Evolutionary conservation across 1,284 basidiomycete genomes (phyloP).

Genomic region (Cryptococcus deneoformans): DNA sequence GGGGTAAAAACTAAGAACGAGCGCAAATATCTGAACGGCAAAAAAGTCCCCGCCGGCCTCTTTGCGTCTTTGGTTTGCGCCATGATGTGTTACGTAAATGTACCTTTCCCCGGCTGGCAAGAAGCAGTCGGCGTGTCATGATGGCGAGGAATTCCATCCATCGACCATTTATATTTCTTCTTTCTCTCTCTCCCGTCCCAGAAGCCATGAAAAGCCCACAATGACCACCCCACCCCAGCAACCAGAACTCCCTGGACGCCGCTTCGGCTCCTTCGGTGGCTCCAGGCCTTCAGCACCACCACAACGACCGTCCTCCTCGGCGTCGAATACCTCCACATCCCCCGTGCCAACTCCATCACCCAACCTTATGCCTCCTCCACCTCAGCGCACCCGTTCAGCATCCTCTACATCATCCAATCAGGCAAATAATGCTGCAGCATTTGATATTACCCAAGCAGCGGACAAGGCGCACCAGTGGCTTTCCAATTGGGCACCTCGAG

Average conservation of each 20-base stretch:
- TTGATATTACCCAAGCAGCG: conserved; percentile 18
- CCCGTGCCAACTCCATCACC: background rate
- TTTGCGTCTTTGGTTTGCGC: no score
- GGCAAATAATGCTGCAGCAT: conserved; percentile 12
- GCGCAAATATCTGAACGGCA: no score
- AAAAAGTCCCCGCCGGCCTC: no score
- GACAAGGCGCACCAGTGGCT: conserved; percentile 43
- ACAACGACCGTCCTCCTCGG: conserved; percentile 7
- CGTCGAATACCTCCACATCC: conserved; percentile 9
- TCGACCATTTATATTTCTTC: background rate
- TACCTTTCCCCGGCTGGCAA: no score
- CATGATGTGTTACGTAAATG: no score
- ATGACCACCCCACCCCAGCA: conserved; percentile 1
- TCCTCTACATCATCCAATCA: conserved; percentile 18
- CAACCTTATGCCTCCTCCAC: conserved; percentile 8
- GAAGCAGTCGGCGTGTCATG: no score
- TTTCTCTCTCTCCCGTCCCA: background rate
- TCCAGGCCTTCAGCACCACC: background rate
- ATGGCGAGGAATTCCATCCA: no score
- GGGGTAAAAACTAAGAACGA: no score
- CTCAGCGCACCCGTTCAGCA: conserved; percentile 22
- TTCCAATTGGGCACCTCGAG: conserved; percentile 41
- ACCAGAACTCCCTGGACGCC: conserved; percentile 8
- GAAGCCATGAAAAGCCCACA: background rate
- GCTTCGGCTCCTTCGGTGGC: conserved; percentile 14